Evolutionary conservation across 495 filamentous ascomycete genomes (phyloP).

Genomic region (Cenococcum geophilum): DNA sequence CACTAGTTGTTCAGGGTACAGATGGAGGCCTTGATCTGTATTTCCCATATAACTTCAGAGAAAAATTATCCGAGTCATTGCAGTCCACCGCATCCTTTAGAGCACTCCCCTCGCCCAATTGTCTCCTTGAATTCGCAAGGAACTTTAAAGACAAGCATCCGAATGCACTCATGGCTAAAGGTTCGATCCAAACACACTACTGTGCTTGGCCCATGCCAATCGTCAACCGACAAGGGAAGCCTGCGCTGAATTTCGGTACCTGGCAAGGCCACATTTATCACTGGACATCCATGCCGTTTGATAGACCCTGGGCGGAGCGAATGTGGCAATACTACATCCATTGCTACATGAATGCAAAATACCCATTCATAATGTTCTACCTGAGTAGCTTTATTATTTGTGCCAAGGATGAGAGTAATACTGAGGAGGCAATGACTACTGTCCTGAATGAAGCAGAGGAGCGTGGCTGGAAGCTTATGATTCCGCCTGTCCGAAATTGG

Average conservation of each 20-base stretch:
- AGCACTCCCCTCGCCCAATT: slow-evolving; percentile 8
- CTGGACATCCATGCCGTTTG: slow-evolving; percentile 18
- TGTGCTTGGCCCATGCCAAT: slow-evolving; percentile 21
- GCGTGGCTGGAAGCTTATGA: slow-evolving; percentile 12
- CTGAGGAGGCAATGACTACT: slow-evolving; percentile 6
- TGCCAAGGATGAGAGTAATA: slow-evolving; percentile 8
- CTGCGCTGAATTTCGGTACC: slow-evolving; percentile 14
- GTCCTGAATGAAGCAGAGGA: slow-evolving; percentile 14
- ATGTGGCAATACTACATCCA: slow-evolving; percentile 20
- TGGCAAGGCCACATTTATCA: slow-evolving; percentile 17
- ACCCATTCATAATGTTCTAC: slow-evolving; percentile 22
- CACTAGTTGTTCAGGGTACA: slow-evolving; percentile 14
- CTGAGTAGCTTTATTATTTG: slow-evolving; percentile 21
- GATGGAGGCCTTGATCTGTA: slow-evolving; percentile 18
- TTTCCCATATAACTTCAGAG: slow-evolving; percentile 9
- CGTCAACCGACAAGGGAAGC: slow-evolving; percentile 9
- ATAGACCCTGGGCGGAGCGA: slow-evolving; percentile 10
- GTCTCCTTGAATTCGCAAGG: slow-evolving; percentile 15
- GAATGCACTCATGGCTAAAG: slow-evolving; percentile 16
- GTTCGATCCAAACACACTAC: slow-evolving; percentile 12
- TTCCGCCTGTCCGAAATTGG: slow-evolving; percentile 10
- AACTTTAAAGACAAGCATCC: slow-evolving; percentile 11
- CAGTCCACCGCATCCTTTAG: not conserved
- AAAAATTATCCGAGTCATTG: not conserved
- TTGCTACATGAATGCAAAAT: slow-evolving; percentile 20